Conservation (phyloP, 2,329 filamentous ascomycete genomes). For the Talaromyces sp. region DNA sequence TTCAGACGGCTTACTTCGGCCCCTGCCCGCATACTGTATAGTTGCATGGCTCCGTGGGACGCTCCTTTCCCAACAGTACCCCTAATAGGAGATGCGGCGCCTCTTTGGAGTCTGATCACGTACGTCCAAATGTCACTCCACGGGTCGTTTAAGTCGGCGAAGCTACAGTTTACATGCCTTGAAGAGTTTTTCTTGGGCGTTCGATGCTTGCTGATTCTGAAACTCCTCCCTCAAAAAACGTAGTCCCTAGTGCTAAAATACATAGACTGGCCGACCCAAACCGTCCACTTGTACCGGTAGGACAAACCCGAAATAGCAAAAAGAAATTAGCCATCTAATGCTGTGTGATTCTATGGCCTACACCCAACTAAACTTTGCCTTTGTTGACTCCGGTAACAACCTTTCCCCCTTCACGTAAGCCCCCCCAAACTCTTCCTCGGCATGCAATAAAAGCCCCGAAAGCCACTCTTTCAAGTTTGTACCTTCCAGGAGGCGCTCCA, state of each 20-base stretch:
- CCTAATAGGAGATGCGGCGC: no score
- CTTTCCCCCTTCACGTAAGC: not conserved
- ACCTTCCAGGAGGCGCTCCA: conserved; percentile 64
- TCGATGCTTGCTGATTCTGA: not conserved
- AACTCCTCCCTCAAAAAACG: not conserved
- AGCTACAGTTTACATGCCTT: not conserved
- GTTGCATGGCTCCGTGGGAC: no score
- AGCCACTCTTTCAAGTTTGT: conserved; percentile 70
- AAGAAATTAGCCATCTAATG: not conserved
- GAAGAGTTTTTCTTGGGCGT: not conserved
- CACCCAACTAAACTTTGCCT: not conserved
- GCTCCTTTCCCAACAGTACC: no score
- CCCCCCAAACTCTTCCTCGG: conserved; percentile 2
- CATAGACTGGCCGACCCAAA: not conserved
- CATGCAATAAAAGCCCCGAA: conserved; percentile 25
- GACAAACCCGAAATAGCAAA: not conserved
- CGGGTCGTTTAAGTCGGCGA: no score
- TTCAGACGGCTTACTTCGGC: no score
- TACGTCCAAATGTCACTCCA: no score
- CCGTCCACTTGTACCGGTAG: not conserved
- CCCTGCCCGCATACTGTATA: no score
- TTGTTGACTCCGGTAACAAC: not conserved
- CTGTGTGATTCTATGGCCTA: not conserved
- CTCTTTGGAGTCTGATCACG: no score
- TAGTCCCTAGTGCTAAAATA: not conserved